Conservation (phyloP, 208 protist genomes). For the Crithidia mellificae region DNA sequence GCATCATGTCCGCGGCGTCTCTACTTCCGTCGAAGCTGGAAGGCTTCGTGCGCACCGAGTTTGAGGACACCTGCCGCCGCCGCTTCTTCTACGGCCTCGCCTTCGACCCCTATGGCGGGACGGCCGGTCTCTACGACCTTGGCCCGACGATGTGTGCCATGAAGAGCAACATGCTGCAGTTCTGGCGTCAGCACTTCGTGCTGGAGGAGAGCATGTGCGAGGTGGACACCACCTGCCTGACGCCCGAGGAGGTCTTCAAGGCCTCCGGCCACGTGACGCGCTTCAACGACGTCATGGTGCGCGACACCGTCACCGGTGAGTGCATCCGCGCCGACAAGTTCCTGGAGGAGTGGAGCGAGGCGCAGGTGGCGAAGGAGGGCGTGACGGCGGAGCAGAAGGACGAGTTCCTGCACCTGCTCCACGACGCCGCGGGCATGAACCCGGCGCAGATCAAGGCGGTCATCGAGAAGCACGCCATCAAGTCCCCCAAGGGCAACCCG, state of each 20-base stretch:
- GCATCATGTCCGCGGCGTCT: slow-evolving; percentile 47
- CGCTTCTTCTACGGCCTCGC: slow-evolving; percentile 97
- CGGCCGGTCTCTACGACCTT: slow-evolving; percentile 98
- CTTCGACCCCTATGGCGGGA: slow-evolving; percentile 98
- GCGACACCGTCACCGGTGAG: slow-evolving; percentile 93
- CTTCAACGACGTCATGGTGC: slow-evolving; percentile 99
- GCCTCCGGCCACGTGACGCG: slow-evolving; percentile 97
- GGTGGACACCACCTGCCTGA: slow-evolving; percentile 96
- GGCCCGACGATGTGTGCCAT: slow-evolving; percentile 97
- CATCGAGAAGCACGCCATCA: slow-evolving; percentile 86
- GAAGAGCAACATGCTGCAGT: slow-evolving; percentile 96
- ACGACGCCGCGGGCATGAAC: slow-evolving; percentile 89
- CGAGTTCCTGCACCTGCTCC: slow-evolving; percentile 71
- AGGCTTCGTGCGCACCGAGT: slow-evolving; percentile 79
- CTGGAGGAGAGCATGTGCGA: slow-evolving; percentile 98
- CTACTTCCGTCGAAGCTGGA: slow-evolving; percentile 77
- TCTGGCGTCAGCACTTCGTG: slow-evolving; percentile 99
- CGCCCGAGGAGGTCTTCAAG: slow-evolving; percentile 96
- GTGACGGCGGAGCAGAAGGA: slow-evolving; percentile 48
- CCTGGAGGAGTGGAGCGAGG: slow-evolving; percentile 93
- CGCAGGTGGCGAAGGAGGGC: slow-evolving; percentile 44
- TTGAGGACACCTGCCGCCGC: slow-evolving; percentile 92
- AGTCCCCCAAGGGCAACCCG: slow-evolving; percentile 95
- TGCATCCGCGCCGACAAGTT: slow-evolving; percentile 99
- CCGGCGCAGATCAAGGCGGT: slow-evolving; percentile 72